phyloP scores from a whole-genome alignment of 176 grass and related monocot species.

The Zoysia pacifica region DNA sequence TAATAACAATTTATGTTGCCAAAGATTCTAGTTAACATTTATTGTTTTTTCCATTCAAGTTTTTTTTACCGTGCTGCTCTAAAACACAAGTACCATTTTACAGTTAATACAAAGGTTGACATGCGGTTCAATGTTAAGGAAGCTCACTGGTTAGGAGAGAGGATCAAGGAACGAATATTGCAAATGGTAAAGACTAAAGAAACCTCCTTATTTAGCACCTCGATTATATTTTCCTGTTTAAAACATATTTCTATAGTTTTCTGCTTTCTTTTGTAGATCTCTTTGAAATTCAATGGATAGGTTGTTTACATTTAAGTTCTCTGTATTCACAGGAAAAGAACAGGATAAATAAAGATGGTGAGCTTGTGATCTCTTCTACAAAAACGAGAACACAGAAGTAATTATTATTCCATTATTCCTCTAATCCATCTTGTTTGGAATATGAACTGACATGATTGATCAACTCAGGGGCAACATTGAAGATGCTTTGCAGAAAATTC shows the following conservation, averaged over 20 bases:
- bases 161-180: constrained; percentile 77
- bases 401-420: constrained; percentile 17
- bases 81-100: constrained; percentile 22
- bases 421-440: constrained; percentile 26
- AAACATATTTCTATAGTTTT: constrained; percentile 8
- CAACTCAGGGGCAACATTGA: constrained; percentile 84
- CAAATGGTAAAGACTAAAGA: constrained; percentile 60
- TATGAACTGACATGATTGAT: constrained; percentile 32
- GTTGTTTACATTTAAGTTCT: constrained; percentile 21
- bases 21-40: not conserved
- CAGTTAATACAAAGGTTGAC: constrained; percentile 99
- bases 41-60: not conserved
- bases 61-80: not conserved
- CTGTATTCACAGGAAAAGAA: constrained; percentile 76
- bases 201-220: constrained; percentile 23
- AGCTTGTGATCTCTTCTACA: constrained; percentile 96
- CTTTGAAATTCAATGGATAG: constrained; percentile 1
- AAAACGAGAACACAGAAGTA: constrained; percentile 98
- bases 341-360: constrained; percentile 87
- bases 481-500: constrained; percentile 92
- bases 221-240: not conserved
- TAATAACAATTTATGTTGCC: constrained; percentile 11
- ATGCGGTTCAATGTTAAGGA: constrained; percentile 94
- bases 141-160: constrained; percentile 91
- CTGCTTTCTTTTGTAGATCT: not conserved